Conservation (phyloP, 176 grass and related monocot genomes). For the Cenchrus fungigraminus region DNA sequence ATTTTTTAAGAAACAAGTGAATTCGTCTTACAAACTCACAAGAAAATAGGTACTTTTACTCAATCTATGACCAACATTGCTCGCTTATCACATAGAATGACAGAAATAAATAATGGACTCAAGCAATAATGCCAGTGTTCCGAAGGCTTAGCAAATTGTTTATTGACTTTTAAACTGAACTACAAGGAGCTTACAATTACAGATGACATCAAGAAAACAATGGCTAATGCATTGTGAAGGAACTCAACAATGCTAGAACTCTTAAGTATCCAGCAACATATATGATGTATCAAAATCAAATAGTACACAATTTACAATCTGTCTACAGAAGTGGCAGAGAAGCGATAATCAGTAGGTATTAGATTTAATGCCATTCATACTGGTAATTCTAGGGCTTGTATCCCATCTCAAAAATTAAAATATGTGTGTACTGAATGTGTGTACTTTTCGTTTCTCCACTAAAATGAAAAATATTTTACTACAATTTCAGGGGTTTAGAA, state of each 20-base stretch:
- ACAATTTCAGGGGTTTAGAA: not conserved
- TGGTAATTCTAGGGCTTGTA: not conserved
- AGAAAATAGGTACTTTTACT: not conserved
- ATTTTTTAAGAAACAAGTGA: not conserved
- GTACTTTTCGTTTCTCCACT: slow-evolving; percentile 1
- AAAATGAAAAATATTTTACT: slow-evolving; percentile 5
- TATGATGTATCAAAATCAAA: not conserved
- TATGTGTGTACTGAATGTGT: not conserved
- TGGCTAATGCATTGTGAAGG: not conserved
- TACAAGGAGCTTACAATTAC: not conserved
- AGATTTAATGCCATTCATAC: slow-evolving; percentile 7
- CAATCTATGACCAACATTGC: not conserved
- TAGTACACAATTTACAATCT: not conserved
- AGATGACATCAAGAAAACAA: not conserved
- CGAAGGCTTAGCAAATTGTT: not conserved
- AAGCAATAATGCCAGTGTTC: not conserved
- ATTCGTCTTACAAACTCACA: not conserved
- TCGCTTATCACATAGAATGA: not conserved
- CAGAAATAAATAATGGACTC: not conserved
- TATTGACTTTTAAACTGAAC: not conserved
- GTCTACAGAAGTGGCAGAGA: slow-evolving; percentile 16
- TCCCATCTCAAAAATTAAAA: slow-evolving; percentile 1
- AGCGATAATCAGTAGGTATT: not conserved
- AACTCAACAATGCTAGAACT: not conserved
- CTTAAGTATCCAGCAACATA: not conserved